These are phyloP conservation scores for Cryphonectria naterciae DNA, from an alignment of 2,329 filamentous ascomycete species.

Conservation along the genomic window DNA sequence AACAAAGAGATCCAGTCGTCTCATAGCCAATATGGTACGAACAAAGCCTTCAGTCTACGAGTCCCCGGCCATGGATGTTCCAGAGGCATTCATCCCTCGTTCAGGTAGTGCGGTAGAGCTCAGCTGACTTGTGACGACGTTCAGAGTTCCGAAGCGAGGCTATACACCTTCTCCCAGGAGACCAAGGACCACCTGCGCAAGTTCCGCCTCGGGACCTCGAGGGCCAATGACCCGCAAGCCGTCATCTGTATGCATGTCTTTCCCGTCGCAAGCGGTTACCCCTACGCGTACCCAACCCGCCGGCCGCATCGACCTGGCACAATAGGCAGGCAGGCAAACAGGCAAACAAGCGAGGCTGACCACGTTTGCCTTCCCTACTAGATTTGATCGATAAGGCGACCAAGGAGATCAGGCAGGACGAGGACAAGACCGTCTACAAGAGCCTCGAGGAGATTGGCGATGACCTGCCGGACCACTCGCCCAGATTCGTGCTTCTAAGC, in stretches of 20 bases:
- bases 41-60: background rate
- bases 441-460: constrained; percentile 81
- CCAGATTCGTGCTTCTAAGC: constrained; percentile 86
- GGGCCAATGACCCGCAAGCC: constrained; percentile 84
- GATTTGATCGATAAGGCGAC: constrained; percentile 86
- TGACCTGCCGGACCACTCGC: constrained; percentile 89
- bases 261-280: constrained; percentile 12
- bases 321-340: constrained; percentile 65
- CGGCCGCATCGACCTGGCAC: constrained; percentile 51
- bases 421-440: constrained; percentile 76
- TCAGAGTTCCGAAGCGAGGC: constrained; percentile 76
- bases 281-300: background rate
- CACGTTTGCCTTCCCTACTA: background rate
- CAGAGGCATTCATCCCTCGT: background rate
- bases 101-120: background rate
- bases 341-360: constrained; percentile 33
- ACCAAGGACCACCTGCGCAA: constrained; percentile 90
- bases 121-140: constrained; percentile 5
- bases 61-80: background rate
- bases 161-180: constrained; percentile 91
- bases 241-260: constrained; percentile 80
- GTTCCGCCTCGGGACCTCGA: constrained; percentile 88
- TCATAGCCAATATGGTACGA: constrained; percentile 25
- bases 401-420: constrained; percentile 84
- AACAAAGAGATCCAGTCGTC: background rate